Percentiles rank a stretch among this genome's conserved stretches.
phyloP scores from a whole-genome alignment of 1,284 basidiomycete species.

The Omphalotus olearius region DNA sequence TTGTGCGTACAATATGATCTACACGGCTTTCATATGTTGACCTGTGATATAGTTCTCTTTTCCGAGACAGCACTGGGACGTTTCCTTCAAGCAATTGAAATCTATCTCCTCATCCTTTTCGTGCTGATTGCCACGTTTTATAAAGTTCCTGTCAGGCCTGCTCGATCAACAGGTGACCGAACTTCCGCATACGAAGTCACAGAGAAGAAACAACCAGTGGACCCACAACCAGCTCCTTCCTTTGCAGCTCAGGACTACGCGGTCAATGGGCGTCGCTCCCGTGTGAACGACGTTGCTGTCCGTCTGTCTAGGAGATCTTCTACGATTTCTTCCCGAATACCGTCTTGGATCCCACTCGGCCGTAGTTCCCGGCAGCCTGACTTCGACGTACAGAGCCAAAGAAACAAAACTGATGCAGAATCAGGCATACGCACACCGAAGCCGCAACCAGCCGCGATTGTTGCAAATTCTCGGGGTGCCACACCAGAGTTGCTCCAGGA shows the following conservation, averaged over 20 bases:
- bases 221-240: not conserved
- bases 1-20: conserved; percentile 4
- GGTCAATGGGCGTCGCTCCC: not conserved
- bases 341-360: conserved; percentile 30
- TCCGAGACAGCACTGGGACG: conserved; percentile 68
- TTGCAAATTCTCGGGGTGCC: too few relatives aligned
- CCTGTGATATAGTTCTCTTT: conserved; percentile 49
- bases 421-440: conserved; percentile 12
- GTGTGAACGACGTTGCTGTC: conserved; percentile 3
- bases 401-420: conserved; percentile 36
- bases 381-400: conserved; percentile 20
- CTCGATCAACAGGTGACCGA: conserved; percentile 10
- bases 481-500: not conserved
- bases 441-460: too few relatives aligned
- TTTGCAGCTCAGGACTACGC: too few relatives aligned
- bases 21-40: not conserved
- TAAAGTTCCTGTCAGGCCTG: conserved; percentile 22
- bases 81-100: conserved; percentile 60
- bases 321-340: conserved; percentile 25
- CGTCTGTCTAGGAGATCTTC: conserved; percentile 7
- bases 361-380: conserved; percentile 19
- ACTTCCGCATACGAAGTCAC: conserved; percentile 16
- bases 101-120: conserved; percentile 61
- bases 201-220: conserved; percentile 15
- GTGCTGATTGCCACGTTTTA: conserved; percentile 51